Base-by-base conservation (phyloP, 495 filamentous ascomycete species). In the Copromyces sp. region DNA sequence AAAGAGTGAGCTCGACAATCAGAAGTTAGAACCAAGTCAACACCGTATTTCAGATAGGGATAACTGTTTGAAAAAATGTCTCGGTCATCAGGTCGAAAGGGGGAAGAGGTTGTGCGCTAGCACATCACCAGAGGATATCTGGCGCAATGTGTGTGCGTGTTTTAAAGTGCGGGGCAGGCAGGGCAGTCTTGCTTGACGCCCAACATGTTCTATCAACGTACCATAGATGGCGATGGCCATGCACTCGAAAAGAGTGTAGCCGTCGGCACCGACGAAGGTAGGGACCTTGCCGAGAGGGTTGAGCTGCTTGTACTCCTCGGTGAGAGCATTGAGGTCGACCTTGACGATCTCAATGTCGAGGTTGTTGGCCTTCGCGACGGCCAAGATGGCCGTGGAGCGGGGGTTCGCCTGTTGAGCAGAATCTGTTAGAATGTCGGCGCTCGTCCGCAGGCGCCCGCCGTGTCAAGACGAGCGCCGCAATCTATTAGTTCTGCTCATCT, bases 171-270 rank as follows among this genome's bases (percentile, higher is more conserved):
- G 77, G 78, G 78, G 77, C 75, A 77, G 38, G 16, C 41, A 68
- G 65, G 47, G 53, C 73, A 68, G 24, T 32, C 61, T 45, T 40
- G 37, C 61, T 68, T 47, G 29, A 69, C 44, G 37, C 35, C 70
- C 71, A 70, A 74, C 65, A 74, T 12, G 65, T 39, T 32, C 41
- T 68, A 39, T 40, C 37, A 73, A 93, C 95, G 75, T 92, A 99
- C 95, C 85, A 85, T 98, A 99, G 86, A 99, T 91, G 78, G 94
- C 93, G 77, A 99, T 95, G 81, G 95, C 95, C 76, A 98, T 94
- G 82, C 81, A 88, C 90, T 99, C 95, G 72, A 87, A 89, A 70
- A 99, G 89, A 75, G 87, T 86, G 84, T 91, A 99, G 81, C 95
- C 95, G 86, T 99, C 95, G 77, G 89, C 87, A 77, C 95, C 94